A percentile compares a stretch with the other conserved stretches of the same genome.
Evolutionary conservation across 2,329 filamentous ascomycete species (phyloP).

Genomic region (Exophiala mesophila): DNA sequence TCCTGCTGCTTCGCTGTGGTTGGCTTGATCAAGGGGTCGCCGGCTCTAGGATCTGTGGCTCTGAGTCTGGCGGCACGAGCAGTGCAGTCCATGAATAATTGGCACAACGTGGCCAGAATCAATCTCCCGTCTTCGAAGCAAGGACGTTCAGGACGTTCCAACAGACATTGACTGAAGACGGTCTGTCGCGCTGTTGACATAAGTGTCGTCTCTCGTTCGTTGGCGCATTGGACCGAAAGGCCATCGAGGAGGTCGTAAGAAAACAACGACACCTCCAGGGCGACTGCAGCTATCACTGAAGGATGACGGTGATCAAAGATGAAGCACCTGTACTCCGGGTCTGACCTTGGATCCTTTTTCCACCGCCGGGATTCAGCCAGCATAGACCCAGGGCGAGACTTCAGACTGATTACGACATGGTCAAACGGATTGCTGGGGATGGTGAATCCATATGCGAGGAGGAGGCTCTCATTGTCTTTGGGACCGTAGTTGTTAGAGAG

Average conservation of each 20-base stretch:
- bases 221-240: slow-evolving; percentile 38
- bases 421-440: slow-evolving; percentile 40
- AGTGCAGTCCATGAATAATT: slow-evolving; percentile 39
- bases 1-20: slow-evolving; percentile 37
- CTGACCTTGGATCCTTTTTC: slow-evolving; percentile 30
- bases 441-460: slow-evolving; percentile 46
- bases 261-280: slow-evolving; percentile 40
- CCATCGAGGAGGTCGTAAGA: slow-evolving; percentile 41
- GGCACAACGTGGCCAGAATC: slow-evolving; percentile 37
- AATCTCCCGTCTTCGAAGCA: slow-evolving; percentile 31
- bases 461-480: slow-evolving; percentile 68
- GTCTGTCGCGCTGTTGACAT: slow-evolving; percentile 20
- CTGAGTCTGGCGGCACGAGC: slow-evolving; percentile 36
- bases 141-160: slow-evolving; percentile 3
- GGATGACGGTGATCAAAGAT: slow-evolving; percentile 44
- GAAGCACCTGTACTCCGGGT: slow-evolving; percentile 36
- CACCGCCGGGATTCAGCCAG: slow-evolving; percentile 33
- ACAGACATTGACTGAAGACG: slow-evolving; percentile 22
- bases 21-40: slow-evolving; percentile 24
- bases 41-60: slow-evolving; percentile 23
- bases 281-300: slow-evolving; percentile 30
- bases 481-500: slow-evolving; percentile 67
- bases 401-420: slow-evolving; percentile 39
- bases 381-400: slow-evolving; percentile 36
- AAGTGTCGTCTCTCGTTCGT: slow-evolving; percentile 36